A percentile compares a stretch with the other conserved stretches of the same genome.
Evolutionary conservation across 1,284 basidiomycete species (phyloP).

Genomic region (Taiwanofungus camphoratus): DNA sequence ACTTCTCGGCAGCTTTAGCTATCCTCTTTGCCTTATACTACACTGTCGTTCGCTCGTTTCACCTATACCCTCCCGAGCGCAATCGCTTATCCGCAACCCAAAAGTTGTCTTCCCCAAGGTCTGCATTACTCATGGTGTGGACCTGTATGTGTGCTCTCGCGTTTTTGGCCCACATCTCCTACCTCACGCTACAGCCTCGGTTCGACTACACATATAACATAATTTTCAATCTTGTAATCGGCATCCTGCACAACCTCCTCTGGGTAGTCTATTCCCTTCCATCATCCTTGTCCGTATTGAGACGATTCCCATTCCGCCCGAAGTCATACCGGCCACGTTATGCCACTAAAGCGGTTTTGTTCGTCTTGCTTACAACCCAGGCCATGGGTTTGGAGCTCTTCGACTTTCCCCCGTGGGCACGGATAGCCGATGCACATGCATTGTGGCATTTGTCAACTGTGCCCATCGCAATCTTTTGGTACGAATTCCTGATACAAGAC

Average conservation of each 20-base stretch:
- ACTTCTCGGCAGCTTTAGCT: constrained; percentile 88
- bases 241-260: constrained; percentile 74
- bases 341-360: constrained; percentile 48
- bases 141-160: constrained; percentile 40
- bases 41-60: constrained; percentile 72
- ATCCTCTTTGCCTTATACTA: constrained; percentile 76
- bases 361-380: constrained; percentile 68
- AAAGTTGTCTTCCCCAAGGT: constrained; percentile 9
- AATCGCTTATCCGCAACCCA: constrained; percentile 24
- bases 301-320: constrained; percentile 48
- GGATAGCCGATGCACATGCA: constrained; percentile 89
- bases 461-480: constrained; percentile 82
- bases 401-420: constrained; percentile 81
- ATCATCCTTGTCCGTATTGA: constrained; percentile 39
- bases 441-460: constrained; percentile 92
- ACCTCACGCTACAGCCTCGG: constrained; percentile 68
- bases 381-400: constrained; percentile 85
- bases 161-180: constrained; percentile 72
- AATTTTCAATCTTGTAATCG: constrained; percentile 76
- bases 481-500: constrained; percentile 71
- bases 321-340: constrained; percentile 50
- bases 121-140: constrained; percentile 29
- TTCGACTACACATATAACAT: constrained; percentile 99
- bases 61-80: constrained; percentile 54
- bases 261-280: constrained; percentile 79